These are phyloP conservation scores for Vigna reflexopilosa DNA, from an alignment of 306 rosid genomes.

Conservation along the genomic window DNA sequence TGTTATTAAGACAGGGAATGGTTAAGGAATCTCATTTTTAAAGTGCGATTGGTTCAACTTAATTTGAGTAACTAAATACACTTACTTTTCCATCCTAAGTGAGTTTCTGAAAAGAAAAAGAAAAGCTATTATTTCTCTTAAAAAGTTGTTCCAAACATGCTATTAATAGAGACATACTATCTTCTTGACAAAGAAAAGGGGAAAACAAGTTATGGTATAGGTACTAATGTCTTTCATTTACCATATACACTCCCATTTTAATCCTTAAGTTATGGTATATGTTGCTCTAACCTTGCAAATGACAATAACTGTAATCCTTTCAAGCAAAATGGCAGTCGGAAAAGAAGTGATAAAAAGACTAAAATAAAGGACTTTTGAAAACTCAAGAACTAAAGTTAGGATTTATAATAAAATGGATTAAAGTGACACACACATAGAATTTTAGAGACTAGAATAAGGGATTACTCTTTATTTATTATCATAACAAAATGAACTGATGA, in stretches of 20 bases:
- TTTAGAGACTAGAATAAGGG: not conserved
- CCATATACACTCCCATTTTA: not conserved
- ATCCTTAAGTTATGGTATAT: not conserved
- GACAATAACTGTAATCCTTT: no score
- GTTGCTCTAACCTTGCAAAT: not conserved
- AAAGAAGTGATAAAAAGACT: not conserved
- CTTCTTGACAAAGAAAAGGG: not conserved
- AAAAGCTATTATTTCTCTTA: not conserved
- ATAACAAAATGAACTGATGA: not conserved
- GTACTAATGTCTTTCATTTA: constrained; percentile 17
- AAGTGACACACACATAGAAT: not conserved
- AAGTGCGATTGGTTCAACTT: constrained; percentile 1
- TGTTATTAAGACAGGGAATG: constrained; percentile 20
- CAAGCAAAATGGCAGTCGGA: no score
- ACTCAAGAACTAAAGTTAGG: not conserved
- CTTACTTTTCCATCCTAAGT: not conserved
- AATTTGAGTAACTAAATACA: not conserved
- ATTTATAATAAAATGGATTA: not conserved
- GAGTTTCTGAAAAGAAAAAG: not conserved
- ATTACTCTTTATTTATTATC: not conserved
- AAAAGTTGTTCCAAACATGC: not conserved
- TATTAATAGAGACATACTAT: not conserved
- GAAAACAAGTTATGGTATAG: not conserved
- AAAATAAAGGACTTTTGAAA: not conserved
- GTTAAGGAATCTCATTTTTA: constrained; percentile 4